Evolutionary conservation across 345 rosid species (phyloP).

Genomic region (Microthlaspi erraticum): DNA sequence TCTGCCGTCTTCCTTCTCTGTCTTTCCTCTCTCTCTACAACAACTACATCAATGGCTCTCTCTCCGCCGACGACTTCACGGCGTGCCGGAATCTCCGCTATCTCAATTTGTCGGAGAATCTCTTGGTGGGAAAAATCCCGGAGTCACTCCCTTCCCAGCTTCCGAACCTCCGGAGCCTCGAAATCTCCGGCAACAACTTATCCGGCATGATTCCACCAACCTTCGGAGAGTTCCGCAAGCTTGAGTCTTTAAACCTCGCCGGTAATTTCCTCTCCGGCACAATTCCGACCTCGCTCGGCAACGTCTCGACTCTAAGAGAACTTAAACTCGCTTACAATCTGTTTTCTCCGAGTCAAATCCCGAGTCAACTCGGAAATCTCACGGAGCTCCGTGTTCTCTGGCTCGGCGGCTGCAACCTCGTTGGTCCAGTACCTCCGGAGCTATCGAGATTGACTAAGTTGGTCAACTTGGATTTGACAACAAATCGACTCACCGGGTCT

Average conservation of each 20-base stretch:
- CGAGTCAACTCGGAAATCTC: constrained; percentile 59
- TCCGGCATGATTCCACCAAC: constrained; percentile 60
- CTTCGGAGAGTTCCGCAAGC: constrained; percentile 56
- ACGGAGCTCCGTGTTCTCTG: constrained; percentile 64
- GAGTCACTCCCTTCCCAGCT: constrained; percentile 56
- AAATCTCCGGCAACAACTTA: constrained; percentile 63
- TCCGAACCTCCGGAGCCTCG: constrained; percentile 51
- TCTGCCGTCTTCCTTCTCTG: constrained; percentile 75
- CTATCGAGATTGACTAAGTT: constrained; percentile 51
- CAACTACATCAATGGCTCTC: constrained; percentile 71
- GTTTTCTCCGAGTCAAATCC: constrained; percentile 56
- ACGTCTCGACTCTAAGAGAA: constrained; percentile 60
- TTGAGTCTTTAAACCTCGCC: constrained; percentile 57
- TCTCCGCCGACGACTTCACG: constrained; percentile 53
- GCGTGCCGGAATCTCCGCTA: constrained; percentile 52
- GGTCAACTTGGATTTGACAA: constrained; percentile 58
- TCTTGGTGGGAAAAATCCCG: constrained; percentile 62
- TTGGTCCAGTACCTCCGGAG: constrained; percentile 61
- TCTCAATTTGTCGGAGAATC: constrained; percentile 56
- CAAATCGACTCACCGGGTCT: constrained; percentile 63
- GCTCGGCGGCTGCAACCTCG: constrained; percentile 57
- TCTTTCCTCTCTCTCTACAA: constrained; percentile 48
- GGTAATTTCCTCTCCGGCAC: constrained; percentile 62
- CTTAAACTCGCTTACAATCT: constrained; percentile 68
- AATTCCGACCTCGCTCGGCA: constrained; percentile 60